These are phyloP conservation scores for Sonneratia alba DNA, from an alignment of 345 rosid species.

Conservation along the genomic window DNA sequence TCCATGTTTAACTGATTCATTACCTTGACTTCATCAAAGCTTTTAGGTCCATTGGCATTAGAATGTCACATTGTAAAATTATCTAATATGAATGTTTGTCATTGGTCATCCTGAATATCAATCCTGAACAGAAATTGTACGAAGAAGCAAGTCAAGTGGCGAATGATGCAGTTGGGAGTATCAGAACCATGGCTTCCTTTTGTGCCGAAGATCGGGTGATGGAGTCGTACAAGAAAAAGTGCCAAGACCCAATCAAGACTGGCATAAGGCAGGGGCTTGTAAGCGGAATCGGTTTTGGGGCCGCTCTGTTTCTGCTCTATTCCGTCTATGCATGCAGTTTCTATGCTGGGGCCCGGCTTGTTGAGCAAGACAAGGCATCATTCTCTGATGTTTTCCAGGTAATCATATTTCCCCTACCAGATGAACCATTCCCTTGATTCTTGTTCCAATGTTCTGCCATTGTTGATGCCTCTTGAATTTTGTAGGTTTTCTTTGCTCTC, in stretches of 20 bases:
- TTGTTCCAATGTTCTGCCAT: not conserved
- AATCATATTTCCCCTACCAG: not conserved
- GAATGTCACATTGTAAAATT: not conserved
- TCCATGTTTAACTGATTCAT: not conserved
- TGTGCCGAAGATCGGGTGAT: constrained; percentile 77
- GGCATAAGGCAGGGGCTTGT: constrained; percentile 60
- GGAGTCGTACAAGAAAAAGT: constrained; percentile 44
- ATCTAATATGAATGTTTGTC: not conserved
- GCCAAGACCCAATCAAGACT: constrained; percentile 51
- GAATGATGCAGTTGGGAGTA: constrained; percentile 76
- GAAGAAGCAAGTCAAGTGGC: constrained; percentile 92
- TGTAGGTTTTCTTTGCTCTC: constrained; percentile 64
- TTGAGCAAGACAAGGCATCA: constrained; percentile 37
- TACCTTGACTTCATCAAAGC: not conserved
- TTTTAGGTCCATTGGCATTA: not conserved
- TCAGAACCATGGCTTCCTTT: constrained; percentile 76
- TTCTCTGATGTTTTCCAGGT: constrained; percentile 60
- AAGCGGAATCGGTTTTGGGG: constrained; percentile 62
- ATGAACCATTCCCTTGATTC: not conserved
- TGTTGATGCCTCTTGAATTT: not conserved
- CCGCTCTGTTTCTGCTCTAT: constrained; percentile 40
- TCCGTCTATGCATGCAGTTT: constrained; percentile 48
- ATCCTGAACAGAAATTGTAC: constrained; percentile 37
- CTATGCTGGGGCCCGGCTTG: constrained; percentile 61
- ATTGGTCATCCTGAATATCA: not conserved